Conservation (phyloP, 345 rosid species). For the Pistacia vera region DNA sequence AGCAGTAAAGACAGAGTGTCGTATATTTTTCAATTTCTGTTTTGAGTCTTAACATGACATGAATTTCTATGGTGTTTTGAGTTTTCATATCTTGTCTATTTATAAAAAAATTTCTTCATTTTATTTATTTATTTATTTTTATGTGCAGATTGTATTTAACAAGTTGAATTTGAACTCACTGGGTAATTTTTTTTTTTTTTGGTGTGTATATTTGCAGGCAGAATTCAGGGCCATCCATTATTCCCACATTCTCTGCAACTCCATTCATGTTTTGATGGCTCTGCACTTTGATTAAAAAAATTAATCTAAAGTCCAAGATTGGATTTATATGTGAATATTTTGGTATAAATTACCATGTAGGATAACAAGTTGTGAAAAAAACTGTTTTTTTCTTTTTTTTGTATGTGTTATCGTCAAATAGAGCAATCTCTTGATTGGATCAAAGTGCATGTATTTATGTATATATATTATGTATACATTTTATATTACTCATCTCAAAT, state of each 20-base stretch:
- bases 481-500: too few species aligned
- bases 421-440: not conserved
- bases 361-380: not conserved
- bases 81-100: too few species aligned
- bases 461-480: too few species aligned
- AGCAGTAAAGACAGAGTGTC: too few species aligned
- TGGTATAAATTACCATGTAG: not conserved
- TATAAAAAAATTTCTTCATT: not conserved
- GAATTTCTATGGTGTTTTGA: too few species aligned
- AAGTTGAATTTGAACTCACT: too few species aligned
- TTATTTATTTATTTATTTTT: not conserved
- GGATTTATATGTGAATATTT: not conserved
- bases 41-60: too few species aligned
- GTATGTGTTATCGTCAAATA: not conserved
- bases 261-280: constrained; percentile 58
- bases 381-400: too few species aligned
- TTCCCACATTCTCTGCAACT: constrained; percentile 59
- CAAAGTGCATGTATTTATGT: too few species aligned
- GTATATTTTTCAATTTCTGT: too few species aligned
- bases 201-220: constrained; percentile 33
- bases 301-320: not conserved
- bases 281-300: not conserved
- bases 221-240: constrained; percentile 19
- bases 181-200: too few species aligned
- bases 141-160: too few species aligned